phyloP scores from a whole-genome alignment of 441 rosid genomes.

The Populus hybrid region DNA sequence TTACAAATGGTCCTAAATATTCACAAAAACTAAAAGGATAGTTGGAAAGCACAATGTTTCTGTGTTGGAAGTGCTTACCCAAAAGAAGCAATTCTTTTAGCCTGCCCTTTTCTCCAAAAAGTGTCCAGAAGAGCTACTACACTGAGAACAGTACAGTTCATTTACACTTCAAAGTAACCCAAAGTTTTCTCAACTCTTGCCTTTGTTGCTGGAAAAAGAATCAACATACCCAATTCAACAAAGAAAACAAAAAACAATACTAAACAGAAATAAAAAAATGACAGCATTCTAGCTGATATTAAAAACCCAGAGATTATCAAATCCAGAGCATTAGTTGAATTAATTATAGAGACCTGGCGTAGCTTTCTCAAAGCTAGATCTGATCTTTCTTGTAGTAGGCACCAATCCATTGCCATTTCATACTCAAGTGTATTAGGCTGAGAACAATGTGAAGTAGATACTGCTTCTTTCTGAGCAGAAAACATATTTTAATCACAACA shows the following conservation, averaged over 20 bases:
- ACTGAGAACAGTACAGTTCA: constrained; percentile 18
- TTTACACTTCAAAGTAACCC: constrained; percentile 45
- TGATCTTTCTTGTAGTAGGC: constrained; percentile 46
- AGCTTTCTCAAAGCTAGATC: constrained; percentile 34
- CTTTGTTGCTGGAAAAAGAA: constrained; percentile 48
- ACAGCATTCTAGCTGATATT: not conserved
- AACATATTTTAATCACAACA: not conserved
- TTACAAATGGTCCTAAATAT: not conserved
- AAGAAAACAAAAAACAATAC: not conserved
- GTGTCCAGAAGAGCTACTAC: constrained; percentile 4
- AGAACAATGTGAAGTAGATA: constrained; percentile 85
- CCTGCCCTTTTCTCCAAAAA: not conserved
- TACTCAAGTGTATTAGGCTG: constrained; percentile 81
- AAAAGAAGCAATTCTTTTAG: not conserved
- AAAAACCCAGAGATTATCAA: not conserved
- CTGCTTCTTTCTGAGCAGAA: constrained; percentile 55
- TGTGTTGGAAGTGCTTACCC: constrained; percentile 20
- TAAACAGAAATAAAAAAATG: not conserved
- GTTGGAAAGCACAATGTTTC: not conserved
- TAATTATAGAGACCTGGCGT: constrained; percentile 40
- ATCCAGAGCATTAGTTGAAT: not conserved
- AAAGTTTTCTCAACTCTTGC: constrained; percentile 37
- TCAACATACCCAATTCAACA: constrained; percentile 17
- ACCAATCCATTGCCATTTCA: constrained; percentile 91
- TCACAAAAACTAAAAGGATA: not conserved